Evolutionary conservation across 2,329 filamentous ascomycete species (phyloP).

Genomic region (Pseudogymnoascus destructans): DNA sequence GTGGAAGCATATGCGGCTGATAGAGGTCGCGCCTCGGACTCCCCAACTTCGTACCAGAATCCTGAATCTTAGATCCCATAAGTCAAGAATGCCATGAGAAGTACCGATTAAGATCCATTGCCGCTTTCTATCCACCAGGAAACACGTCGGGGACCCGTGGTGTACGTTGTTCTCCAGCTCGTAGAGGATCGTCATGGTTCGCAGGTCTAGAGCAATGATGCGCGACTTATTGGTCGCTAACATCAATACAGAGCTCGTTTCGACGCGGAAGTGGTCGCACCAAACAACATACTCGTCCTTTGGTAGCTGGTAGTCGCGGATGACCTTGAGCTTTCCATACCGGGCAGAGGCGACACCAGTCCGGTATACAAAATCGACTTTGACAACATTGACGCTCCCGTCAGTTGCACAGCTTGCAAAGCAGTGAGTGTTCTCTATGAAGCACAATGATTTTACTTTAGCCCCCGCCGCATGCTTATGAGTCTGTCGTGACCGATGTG

Average conservation of each 20-base stretch:
- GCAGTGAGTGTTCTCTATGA: conserved; percentile 86
- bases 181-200: conserved; percentile 73
- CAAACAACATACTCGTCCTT: conserved; percentile 68
- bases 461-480: conserved; percentile 61
- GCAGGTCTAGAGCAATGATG: conserved; percentile 71
- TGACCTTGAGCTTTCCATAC: conserved; percentile 63
- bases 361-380: conserved; percentile 45
- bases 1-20: conserved; percentile 69
- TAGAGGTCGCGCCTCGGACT: conserved; percentile 63
- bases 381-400: conserved; percentile 80
- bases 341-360: conserved; percentile 43
- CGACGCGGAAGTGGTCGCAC: conserved; percentile 82
- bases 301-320: conserved; percentile 71
- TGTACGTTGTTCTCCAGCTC: conserved; percentile 76
- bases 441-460: conserved; percentile 70
- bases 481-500: conserved; percentile 74
- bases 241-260: conserved; percentile 68
- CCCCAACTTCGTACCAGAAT: conserved; percentile 82
- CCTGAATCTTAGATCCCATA: conserved; percentile 95
- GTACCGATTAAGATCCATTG: conserved; percentile 91
- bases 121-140: conserved; percentile 71
- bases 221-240: conserved; percentile 78
- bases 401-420: conserved; percentile 86
- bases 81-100: conserved; percentile 78
- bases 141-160: conserved; percentile 83